Evolutionary conservation across 2,329 filamentous ascomycete genomes (phyloP), one percentile per base, ranked within the genome.

Genomic region (Fusarium dimerum): DNA sequence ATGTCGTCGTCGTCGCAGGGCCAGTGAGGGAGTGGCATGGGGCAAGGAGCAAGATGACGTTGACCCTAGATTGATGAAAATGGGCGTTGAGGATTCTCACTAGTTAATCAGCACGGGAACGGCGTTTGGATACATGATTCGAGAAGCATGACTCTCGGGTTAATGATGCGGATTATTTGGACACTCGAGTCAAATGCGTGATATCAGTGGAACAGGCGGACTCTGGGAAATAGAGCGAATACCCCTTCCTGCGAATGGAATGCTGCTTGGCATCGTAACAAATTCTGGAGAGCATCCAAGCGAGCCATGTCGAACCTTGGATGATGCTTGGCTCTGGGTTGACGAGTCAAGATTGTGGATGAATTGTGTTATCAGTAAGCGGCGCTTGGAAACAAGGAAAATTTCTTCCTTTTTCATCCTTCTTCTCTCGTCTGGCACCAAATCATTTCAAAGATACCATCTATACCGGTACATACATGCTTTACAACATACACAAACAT

Each of bases 1-100:
- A 57, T 64, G 51, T 48, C 46, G 38, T 56, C 46, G 38, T 56
- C 62, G 40, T 60, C 57, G 10, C 61, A 64, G 7, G 53, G 59
- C 16, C 55, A 55, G 51, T 60, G 48, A 57, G 4, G 4, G 32
- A 36, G 10, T 4, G 13, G 32, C 32, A 26, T 5, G 20, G 41
- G 45, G n/a, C 40, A 30, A 16, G 43, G 38, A 30, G n/a, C 40
- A 30, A 16, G 43, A 30, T 18, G 39, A 20, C 32, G 20, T 26
- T 26, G 38, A 34, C 32, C 38, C 17, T 42, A 45, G 34, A 45
- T 38, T 30, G 45, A 45, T 39, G 16, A 48, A 41, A n/a, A 41
- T 26, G 30, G 45, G 44, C 41, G 44, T 54, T 51, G 36, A 48
- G 36, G 41, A 32, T 48, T 49, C 36, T 26, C 40, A 40, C 38